A percentile compares a stretch with the other conserved stretches of the same genome.
Evolutionary conservation across 2,329 filamentous ascomycete species (phyloP).

Genomic region (Domatiomyces globalis): DNA sequence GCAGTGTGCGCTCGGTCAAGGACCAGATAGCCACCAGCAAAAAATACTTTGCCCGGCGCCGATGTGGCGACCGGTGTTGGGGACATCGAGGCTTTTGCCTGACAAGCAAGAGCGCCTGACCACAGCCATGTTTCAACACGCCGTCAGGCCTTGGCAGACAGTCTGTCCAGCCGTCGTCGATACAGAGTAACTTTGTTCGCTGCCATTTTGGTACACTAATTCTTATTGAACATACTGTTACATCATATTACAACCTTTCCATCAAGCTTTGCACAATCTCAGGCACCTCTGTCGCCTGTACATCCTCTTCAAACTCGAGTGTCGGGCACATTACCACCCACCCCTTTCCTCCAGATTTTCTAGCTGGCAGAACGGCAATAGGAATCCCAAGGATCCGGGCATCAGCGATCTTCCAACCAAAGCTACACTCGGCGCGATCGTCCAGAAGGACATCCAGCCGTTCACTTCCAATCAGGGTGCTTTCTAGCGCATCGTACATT

Average conservation of each 20-base stretch:
- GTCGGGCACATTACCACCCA: neutral
- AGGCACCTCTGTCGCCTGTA: neutral
- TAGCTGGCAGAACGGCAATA: slow-evolving; percentile 64
- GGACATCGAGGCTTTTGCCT: slow-evolving; percentile 15
- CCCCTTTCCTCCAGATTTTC: neutral
- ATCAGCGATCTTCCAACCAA: slow-evolving; percentile 80
- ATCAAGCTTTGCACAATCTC: neutral
- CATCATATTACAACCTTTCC: neutral
- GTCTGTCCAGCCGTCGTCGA: too few species aligned
- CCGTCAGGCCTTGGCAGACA: too few species aligned
- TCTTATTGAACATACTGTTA: too few species aligned
- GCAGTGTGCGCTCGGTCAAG: slow-evolving; percentile 77
- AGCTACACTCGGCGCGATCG: slow-evolving; percentile 48
- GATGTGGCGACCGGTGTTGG: slow-evolving; percentile 49
- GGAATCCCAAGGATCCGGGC: slow-evolving; percentile 84
- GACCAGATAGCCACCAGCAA: slow-evolving; percentile 89
- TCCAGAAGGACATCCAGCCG: slow-evolving; percentile 53
- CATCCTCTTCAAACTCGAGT: neutral
- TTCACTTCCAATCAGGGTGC: neutral
- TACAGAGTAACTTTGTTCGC: too few species aligned
- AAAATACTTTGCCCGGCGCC: slow-evolving; percentile 87
- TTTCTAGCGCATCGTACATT: slow-evolving; percentile 50
- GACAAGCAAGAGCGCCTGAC: neutral
- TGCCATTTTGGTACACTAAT: too few species aligned
- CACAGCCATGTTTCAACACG: too few species aligned